Percentiles rank a stretch among this genome's conserved stretches.
phyloP scores from a whole-genome alignment of 371 early-diverging fungal species.

The Mortierella sp. region DNA sequence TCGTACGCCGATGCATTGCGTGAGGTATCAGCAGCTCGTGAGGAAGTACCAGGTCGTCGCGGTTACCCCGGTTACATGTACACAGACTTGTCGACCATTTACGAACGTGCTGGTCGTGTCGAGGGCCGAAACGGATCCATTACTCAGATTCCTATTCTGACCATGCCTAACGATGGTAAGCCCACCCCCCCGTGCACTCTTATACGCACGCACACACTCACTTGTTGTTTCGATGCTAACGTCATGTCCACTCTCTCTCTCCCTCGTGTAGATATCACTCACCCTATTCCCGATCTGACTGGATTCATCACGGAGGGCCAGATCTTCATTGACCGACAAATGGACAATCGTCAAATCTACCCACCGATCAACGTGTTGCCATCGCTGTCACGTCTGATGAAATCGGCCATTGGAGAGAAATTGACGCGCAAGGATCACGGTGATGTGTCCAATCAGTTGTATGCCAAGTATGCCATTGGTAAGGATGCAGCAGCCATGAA shows the following conservation, averaged over 20 bases:
- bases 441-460: conserved; percentile 99
- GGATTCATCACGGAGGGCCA: conserved; percentile 99
- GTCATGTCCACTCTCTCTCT: no score
- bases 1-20: conserved; percentile 99
- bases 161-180: conserved; percentile 99
- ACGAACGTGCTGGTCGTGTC: conserved; percentile 99
- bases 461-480: conserved; percentile 99
- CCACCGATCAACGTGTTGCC: conserved; percentile 99
- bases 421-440: conserved; percentile 99
- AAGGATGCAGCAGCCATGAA: conserved; percentile 99
- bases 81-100: conserved; percentile 99
- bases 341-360: conserved; percentile 99
- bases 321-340: conserved; percentile 99
- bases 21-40: conserved; percentile 99
- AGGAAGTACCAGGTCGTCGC: conserved; percentile 99
- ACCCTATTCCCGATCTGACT: conserved; percentile 99
- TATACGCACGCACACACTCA: no score
- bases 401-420: conserved; percentile 99
- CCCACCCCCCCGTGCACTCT: not conserved
- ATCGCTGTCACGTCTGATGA: conserved; percentile 99
- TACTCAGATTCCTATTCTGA: conserved; percentile 99
- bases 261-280: conserved; percentile 93
- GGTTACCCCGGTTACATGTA: conserved; percentile 99
- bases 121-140: conserved; percentile 99
- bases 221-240: not conserved